phyloP scores from a whole-genome alignment of 768 basidiomycete genomes.

The Xerocomellus chrysenteron region DNA sequence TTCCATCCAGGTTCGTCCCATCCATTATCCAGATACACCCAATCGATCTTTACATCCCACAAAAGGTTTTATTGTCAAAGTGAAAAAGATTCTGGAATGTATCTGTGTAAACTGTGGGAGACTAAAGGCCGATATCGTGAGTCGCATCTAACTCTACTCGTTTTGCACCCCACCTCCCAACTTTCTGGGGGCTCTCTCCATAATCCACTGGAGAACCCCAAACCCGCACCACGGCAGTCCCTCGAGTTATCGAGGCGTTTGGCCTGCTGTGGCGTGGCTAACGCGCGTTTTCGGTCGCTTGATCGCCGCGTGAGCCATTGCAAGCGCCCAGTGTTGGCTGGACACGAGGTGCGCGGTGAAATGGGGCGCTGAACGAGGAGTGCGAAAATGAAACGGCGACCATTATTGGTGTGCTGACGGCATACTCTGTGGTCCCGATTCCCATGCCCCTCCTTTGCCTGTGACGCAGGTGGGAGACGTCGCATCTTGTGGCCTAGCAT shows the following conservation, averaged over 20 bases:
- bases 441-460: constrained; percentile 49
- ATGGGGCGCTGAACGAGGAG: constrained; percentile 98
- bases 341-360: constrained; percentile 92
- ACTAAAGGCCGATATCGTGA: constrained; percentile 96
- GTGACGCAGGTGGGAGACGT: constrained; percentile 60
- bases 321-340: constrained; percentile 74
- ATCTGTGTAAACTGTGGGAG: constrained; percentile 99
- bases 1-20: constrained; percentile 84
- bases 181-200: constrained; percentile 99
- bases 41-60: neutral
- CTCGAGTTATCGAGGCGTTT: constrained; percentile 81
- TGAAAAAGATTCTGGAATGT: constrained; percentile 99
- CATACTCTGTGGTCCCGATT: constrained; percentile 20
- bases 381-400: constrained; percentile 53
- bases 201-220: constrained; percentile 86
- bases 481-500: constrained; percentile 57
- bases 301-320: constrained; percentile 79
- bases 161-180: constrained; percentile 91
- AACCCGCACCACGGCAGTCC: constrained; percentile 79
- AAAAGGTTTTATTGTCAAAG: constrained; percentile 95
- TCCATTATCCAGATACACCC: neutral
- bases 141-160: constrained; percentile 82
- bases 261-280: constrained; percentile 71
- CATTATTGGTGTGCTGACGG: constrained; percentile 25
- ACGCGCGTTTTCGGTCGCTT: constrained; percentile 93